Conservation (phyloP, 2,329 filamentous ascomycete species). For the Ilyonectria mors-panacis region DNA sequence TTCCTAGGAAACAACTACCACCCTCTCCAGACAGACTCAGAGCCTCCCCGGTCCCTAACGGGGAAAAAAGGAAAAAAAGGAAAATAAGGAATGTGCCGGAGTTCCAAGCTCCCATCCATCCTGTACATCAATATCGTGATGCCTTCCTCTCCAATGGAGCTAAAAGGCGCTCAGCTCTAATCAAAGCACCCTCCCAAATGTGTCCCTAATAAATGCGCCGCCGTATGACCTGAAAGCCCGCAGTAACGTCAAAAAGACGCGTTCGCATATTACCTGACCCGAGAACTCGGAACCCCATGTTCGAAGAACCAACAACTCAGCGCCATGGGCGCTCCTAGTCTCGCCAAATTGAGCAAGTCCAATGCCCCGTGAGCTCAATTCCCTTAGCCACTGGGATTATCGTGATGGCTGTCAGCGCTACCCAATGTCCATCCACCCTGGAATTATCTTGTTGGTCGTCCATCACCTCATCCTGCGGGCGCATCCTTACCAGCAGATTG, state of each 20-base stretch:
- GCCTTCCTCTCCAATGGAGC: not conserved
- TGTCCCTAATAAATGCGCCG: constrained; percentile 27
- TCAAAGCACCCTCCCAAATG: not conserved
- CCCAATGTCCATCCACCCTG: constrained; percentile 4
- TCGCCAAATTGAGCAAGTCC: not conserved
- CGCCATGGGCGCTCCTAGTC: constrained; percentile 30
- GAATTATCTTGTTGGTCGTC: constrained; percentile 1
- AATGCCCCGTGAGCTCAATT: not conserved
- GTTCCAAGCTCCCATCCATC: constrained; percentile 2
- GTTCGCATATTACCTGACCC: constrained; percentile 30
- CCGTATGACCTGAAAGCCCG: constrained; percentile 34
- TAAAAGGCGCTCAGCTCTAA: not conserved
- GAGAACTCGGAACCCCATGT: constrained; percentile 35
- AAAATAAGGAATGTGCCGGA: not conserved
- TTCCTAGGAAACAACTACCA: constrained; percentile 31
- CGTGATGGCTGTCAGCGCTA: constrained; percentile 2
- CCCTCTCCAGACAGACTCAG: constrained; percentile 38
- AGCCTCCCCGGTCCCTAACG: constrained; percentile 22
- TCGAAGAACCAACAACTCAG: constrained; percentile 31
- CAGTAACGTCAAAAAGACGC: constrained; percentile 31
- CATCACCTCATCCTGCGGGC: constrained; percentile 13
- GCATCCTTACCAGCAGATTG: constrained; percentile 2
- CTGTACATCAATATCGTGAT: constrained; percentile 4
- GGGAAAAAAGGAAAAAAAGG: not conserved
- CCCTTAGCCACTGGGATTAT: constrained; percentile 4